Base-by-base conservation (phyloP, 768 basidiomycete genomes). In the Tephrocybe sp. region DNA sequence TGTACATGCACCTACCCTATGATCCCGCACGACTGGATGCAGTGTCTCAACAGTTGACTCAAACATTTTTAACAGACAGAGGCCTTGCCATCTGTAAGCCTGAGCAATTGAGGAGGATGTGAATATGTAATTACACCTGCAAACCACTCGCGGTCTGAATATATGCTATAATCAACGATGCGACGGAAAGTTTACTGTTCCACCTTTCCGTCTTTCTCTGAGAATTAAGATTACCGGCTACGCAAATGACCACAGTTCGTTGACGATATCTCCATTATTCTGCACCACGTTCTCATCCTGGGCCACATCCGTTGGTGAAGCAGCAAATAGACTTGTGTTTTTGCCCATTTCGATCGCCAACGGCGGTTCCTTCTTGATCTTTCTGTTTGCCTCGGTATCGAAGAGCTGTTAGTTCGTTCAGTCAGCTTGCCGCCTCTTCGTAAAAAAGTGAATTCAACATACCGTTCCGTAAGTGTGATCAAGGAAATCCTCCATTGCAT, bases 401-500 rank as follows among this genome's bases (percentile, higher is more conserved):
- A 95, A 87, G 26, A 98, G 76, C 94, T 97, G 62, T 17, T 16
- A 30, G 40, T 35, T 31, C n/a, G n/a, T n/a, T 34, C 16, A 40
- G 23, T 45, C 20, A 26, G 34, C 10, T 30, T 51, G 4, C 8
- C 4, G 20, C 16, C 10, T 13, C 17, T 17, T 16, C 16, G 17
- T 31, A 39, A 0, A 14, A 31, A 22, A 10, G 17, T n/a, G 14
- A 13, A 4, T 33, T 11, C 2, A 17, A 46, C 9, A 67, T 84
- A 93, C 91, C 57, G 91, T 92, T 34, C 76, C 79, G 60, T 92
- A 93, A 2, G 89, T 89, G 64, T 98, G 96, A 65, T 98, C 97
- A 63, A 98, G 67, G 67, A 98, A 99, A 64, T 98, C 96, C 58
- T 98, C 96, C 82, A 97, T 81, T 12, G 82, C 73, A 67, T 94